Conservation (phyloP, 2,329 filamentous ascomycete genomes). For the Aspergillus calidoustus region DNA sequence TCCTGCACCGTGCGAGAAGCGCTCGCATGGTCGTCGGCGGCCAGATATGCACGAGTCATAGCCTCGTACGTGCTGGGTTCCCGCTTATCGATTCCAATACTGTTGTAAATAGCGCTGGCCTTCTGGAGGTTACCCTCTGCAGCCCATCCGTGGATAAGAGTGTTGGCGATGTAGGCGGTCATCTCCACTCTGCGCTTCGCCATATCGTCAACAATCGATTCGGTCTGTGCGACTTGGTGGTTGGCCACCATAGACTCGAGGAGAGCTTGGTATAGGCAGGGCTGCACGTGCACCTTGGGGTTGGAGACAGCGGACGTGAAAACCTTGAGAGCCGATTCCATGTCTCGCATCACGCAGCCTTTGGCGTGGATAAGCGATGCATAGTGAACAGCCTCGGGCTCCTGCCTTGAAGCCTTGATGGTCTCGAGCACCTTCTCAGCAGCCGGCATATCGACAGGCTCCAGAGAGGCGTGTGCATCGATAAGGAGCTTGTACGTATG, state of each 20-base stretch:
- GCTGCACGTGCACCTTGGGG: constrained; percentile 69
- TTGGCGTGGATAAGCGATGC: constrained; percentile 94
- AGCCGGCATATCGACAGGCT: constrained; percentile 85
- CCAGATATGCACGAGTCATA: constrained; percentile 92
- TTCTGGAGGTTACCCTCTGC: constrained; percentile 78
- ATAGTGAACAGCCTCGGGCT: constrained; percentile 91
- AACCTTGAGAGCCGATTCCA: constrained; percentile 77
- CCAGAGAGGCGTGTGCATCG: constrained; percentile 91
- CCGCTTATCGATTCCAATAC: constrained; percentile 75
- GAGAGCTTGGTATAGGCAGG: constrained; percentile 93
- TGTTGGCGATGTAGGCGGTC: constrained; percentile 98
- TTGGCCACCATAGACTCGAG: constrained; percentile 98
- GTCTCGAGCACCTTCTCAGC: constrained; percentile 81
- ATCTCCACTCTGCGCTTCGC: constrained; percentile 73
- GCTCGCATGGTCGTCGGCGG: constrained; percentile 75
- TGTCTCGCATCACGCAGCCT: constrained; percentile 90
- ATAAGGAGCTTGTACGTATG: constrained; percentile 98
- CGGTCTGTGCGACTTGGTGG: constrained; percentile 77
- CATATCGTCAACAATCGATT: constrained; percentile 78
- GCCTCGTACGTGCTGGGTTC: constrained; percentile 99
- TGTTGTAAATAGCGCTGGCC: constrained; percentile 77
- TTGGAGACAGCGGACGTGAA: constrained; percentile 82
- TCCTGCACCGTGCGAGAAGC: constrained; percentile 83
- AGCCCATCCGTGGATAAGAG: constrained; percentile 95
- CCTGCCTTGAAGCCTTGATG: constrained; percentile 74